Evolutionary conservation across 148 eudicot genomes (phyloP), one percentile per base, ranked within the genome.

Genomic region (Amaranthus palmeri): DNA sequence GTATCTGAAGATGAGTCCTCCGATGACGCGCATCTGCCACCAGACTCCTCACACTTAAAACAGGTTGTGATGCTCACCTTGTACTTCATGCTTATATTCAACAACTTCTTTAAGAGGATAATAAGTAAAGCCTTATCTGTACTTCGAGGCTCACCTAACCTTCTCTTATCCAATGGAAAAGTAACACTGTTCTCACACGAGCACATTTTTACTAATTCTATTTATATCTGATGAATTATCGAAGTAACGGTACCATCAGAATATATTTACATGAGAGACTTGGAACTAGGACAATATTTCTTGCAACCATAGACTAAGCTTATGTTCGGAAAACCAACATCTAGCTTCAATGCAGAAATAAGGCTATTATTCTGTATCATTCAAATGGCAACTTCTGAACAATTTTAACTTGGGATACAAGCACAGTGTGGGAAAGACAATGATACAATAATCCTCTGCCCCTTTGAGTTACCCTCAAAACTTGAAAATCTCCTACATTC

Each of bases 11-110:
- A 9, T 17, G 52, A 2, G 17, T 44, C 15, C 43, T 15, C 15
- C 0, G 69, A 63, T 54, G 76, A 73, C 2, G 69, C 76, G 17
- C 76, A 73, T 43, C 7, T 45, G 10, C 76, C 76, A 9, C 76
- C 69, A 4, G 69, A 63, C 2, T 73, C 64, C 69, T 73, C 51
- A 53, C 76, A 73, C 11, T 14, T 49, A 0, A 5, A 53, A 54
- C 76, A 73, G 42, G 1, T 10, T 5, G 13, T 14, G 36, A 15
- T 11, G 69, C 63, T 54, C 61, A 50, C 53, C 17, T 0, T 44
- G 60, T 73, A 73, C 40, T 53, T 25, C 42, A 73, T 48, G 61
- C 50, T 50, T 43, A 62, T 15, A 57, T 7, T 4, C 14, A 11
- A 46, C 44, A 61, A 67, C 53, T 63, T 73, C 4, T 12, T 11